Base-by-base conservation (phyloP, 2,329 filamentous ascomycete species). In the Penicillium sp. region DNA sequence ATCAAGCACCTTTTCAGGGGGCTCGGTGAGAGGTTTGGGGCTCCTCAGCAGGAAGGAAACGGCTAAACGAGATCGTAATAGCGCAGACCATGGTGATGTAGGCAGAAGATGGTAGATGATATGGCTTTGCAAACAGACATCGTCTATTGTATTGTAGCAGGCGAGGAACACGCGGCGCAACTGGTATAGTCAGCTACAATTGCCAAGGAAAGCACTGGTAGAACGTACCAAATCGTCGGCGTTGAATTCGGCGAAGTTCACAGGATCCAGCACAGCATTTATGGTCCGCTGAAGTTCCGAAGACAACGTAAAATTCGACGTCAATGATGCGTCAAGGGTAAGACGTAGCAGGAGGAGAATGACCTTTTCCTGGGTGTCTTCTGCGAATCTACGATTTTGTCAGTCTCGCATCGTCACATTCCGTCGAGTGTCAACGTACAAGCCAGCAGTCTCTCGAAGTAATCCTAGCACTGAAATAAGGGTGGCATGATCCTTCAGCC, bases 21-120 rank as follows among this genome's bases (percentile, higher is more conserved):
- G 45, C 18, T 66, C 64, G 12, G 55, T 55, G 11, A 72, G 59
- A 2, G 59, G 60, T 2, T 56, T 52, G 10, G 58, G 48, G n/a
- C 63, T 61, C n/a, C 49, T 54, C 5, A 64, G 58, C 29, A 73
- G 52, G 43, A 71, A 72, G 9, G 67, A 60, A 16, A 65, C 40
- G 11, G 72, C 71, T 4, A 76, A 66, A 14, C 68, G 67, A 34
- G 67, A 69, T 39, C 72, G 64, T n/a, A 74, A 55, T n/a, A 63
- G 46, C n/a, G 69, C 66, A 19, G 72, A 65, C 51, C 64, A 62
- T 11, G 58, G 55, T 9, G 65, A 68, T 3, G 64, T 66, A 16
- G 72, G 71, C 12, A 67, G 52, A 16, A 75, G 70, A 43, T 75
- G 66, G 28, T 62, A 65, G 7, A 75, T 56, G 10, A 76, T 58